Percentiles rank a stretch among this genome's conserved stretches.
Evolutionary conservation across 192 early-diverging fungal species (phyloP).

Genomic region (Podila minutissima): DNA sequence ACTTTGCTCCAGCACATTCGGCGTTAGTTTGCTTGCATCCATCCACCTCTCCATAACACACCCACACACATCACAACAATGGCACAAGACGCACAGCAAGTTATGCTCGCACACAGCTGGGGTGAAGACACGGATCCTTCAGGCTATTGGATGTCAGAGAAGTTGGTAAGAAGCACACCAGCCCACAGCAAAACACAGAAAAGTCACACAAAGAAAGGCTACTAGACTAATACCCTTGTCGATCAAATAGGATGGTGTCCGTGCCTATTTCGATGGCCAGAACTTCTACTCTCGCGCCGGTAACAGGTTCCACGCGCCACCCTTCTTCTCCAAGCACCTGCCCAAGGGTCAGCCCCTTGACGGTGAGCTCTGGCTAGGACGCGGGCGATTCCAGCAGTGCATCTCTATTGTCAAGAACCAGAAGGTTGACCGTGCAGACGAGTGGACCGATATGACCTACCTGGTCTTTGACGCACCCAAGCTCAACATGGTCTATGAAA

Average conservation of each 20-base stretch:
- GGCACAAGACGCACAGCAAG: slow-evolving; percentile 33
- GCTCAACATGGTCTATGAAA: slow-evolving; percentile 60
- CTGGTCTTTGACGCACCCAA: slow-evolving; percentile 73
- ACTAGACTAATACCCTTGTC: too few species aligned
- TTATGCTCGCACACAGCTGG: slow-evolving; percentile 56
- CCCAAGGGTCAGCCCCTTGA: slow-evolving; percentile 70
- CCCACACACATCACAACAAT: slow-evolving; percentile 11
- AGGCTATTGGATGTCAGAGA: slow-evolving; percentile 80
- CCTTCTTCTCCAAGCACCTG: slow-evolving; percentile 52
- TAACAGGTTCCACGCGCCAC: slow-evolving; percentile 67
- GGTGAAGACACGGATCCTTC: slow-evolving; percentile 63
- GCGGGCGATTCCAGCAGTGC: slow-evolving; percentile 68
- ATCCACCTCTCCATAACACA: neutral
- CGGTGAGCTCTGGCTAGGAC: slow-evolving; percentile 78
- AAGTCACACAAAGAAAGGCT: too few species aligned
- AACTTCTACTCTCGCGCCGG: slow-evolving; percentile 65
- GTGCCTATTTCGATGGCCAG: slow-evolving; percentile 69
- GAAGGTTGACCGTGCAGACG: slow-evolving; percentile 36
- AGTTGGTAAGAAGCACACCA: slow-evolving; percentile 48
- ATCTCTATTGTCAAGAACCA: slow-evolving; percentile 70
- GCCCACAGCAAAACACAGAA: too few species aligned
- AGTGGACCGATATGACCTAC: slow-evolving; percentile 65
- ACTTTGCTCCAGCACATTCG: neutral
- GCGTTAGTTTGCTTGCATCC: neutral
- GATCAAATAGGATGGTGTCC: slow-evolving; percentile 63